These are phyloP conservation scores for Ophiobolus disseminans DNA, from an alignment of 2,329 filamentous ascomycete species.

Conservation along the genomic window DNA sequence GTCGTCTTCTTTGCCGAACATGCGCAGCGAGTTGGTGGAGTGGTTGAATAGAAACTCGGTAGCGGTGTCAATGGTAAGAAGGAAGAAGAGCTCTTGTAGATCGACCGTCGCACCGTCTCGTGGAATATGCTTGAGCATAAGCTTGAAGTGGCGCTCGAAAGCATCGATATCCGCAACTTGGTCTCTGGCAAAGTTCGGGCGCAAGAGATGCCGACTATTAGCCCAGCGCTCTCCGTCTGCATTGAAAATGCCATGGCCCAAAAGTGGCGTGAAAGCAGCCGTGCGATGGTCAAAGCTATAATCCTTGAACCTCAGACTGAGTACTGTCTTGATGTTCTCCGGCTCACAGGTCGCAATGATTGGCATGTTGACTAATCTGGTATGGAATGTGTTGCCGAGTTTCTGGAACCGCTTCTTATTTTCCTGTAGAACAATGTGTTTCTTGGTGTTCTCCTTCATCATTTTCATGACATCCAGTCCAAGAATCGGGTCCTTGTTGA, in stretches of 20 bases:
- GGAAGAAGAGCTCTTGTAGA: slow-evolving; percentile 55
- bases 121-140: slow-evolving; percentile 67
- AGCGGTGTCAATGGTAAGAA: slow-evolving; percentile 58
- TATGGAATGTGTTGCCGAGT: slow-evolving; percentile 52
- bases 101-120: slow-evolving; percentile 55
- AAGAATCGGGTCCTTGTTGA: slow-evolving; percentile 62
- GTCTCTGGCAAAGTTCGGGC: slow-evolving; percentile 61
- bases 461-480: slow-evolving; percentile 59
- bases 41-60: slow-evolving; percentile 59
- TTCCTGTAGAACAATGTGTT: slow-evolving; percentile 27
- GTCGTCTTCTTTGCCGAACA: slow-evolving; percentile 33
- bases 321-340: slow-evolving; percentile 57
- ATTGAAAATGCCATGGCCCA: slow-evolving; percentile 57
- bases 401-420: slow-evolving; percentile 33
- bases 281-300: slow-evolving; percentile 51
- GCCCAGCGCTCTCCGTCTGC: slow-evolving; percentile 53
- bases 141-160: slow-evolving; percentile 66
- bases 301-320: slow-evolving; percentile 56
- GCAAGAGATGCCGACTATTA: slow-evolving; percentile 56
- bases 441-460: slow-evolving; percentile 49
- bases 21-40: slow-evolving; percentile 47
- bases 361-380: slow-evolving; percentile 37
- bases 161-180: slow-evolving; percentile 62
- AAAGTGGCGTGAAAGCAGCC: slow-evolving; percentile 47
- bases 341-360: slow-evolving; percentile 55